Conservation (phyloP, 1,139 yeast genomes). For the Sugiyamaella sp. region DNA sequence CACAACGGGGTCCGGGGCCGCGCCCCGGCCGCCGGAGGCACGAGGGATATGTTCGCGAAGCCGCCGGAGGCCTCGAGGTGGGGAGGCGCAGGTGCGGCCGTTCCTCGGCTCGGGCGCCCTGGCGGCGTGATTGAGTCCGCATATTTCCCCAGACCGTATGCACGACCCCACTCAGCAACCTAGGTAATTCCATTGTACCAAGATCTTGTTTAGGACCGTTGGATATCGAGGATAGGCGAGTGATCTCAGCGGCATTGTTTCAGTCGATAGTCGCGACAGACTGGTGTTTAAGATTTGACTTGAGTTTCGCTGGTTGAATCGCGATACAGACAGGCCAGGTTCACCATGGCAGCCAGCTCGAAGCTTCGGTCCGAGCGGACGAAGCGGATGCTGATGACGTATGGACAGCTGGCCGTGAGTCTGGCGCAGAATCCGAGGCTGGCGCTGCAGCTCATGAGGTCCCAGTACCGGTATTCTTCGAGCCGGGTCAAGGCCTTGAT, state of each 20-base stretch:
- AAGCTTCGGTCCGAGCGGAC: constrained; percentile 15
- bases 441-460: constrained; percentile 5
- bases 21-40: constrained; percentile 14
- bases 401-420: constrained; percentile 10
- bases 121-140: too few species aligned
- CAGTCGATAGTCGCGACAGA: too few species aligned
- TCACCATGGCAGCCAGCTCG: constrained; percentile 16
- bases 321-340: not conserved
- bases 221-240: not conserved
- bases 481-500: constrained; percentile 12
- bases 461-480: constrained; percentile 10
- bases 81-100: too few species aligned
- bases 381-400: constrained; percentile 3
- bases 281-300: not conserved
- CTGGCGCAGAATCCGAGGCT: constrained; percentile 17
- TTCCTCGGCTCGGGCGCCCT: too few species aligned
- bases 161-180: constrained; percentile 1
- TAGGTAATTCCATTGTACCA: not conserved
- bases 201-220: not conserved
- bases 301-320: not conserved
- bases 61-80: constrained; percentile 2
- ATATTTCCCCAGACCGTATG: not conserved
- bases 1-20: too few species aligned
- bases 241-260: not conserved
- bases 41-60: too few species aligned